Conservation (phyloP, 2,329 filamentous ascomycete genomes). For the Fusarium subglutinans region DNA sequence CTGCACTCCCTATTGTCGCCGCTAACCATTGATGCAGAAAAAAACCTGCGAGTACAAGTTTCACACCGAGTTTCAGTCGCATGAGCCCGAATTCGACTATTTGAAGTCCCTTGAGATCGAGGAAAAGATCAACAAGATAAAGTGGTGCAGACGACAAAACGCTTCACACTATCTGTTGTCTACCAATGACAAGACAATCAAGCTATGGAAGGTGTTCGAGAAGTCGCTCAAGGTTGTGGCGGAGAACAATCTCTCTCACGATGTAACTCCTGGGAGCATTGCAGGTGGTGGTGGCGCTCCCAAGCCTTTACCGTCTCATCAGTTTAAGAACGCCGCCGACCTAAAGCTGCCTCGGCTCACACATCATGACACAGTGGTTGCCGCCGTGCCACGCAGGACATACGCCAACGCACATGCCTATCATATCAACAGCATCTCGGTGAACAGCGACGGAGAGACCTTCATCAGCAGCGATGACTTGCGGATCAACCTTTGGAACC, state of each 20-base stretch:
- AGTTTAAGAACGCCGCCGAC: constrained; percentile 83
- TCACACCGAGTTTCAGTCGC: constrained; percentile 99
- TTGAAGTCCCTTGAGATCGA: constrained; percentile 99
- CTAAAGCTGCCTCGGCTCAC: constrained; percentile 95
- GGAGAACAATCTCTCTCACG: constrained; percentile 97
- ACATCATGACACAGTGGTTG: constrained; percentile 97
- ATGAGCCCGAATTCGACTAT: constrained; percentile 99
- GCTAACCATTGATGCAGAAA: constrained; percentile 69
- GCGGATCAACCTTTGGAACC: constrained; percentile 97
- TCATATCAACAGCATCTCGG: constrained; percentile 99
- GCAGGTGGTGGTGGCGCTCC: constrained; percentile 82
- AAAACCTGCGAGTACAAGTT: constrained; percentile 99
- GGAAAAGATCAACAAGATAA: constrained; percentile 99
- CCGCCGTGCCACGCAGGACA: constrained; percentile 92
- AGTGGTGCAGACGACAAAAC: constrained; percentile 98
- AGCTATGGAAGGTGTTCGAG: constrained; percentile 99
- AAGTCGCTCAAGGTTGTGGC: constrained; percentile 99
- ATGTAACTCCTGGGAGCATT: constrained; percentile 80
- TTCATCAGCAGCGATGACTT: constrained; percentile 99
- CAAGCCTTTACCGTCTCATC: constrained; percentile 71
- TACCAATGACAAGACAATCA: constrained; percentile 99
- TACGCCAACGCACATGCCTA: constrained; percentile 99
- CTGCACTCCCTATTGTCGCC: background rate
- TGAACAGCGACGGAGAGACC: constrained; percentile 98
- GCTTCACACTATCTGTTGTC: constrained; percentile 97